Conservation (phyloP, 1,284 basidiomycete genomes). For the Apiotrichum sp. region DNA sequence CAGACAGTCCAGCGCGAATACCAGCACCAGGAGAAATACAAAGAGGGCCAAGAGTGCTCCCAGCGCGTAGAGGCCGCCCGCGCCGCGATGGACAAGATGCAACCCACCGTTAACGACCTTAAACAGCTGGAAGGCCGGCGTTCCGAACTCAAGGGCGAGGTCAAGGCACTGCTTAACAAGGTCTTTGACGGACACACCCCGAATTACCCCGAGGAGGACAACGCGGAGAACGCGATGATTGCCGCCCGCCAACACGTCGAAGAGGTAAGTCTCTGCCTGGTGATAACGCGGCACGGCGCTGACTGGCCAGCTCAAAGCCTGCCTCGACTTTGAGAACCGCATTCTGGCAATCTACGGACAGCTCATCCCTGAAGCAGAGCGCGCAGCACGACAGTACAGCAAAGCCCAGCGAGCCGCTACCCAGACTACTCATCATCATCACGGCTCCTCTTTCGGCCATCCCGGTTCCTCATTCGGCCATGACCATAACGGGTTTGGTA, state of each 20-base stretch:
- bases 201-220: constrained; percentile 21
- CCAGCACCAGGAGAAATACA: neutral
- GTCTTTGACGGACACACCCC: constrained; percentile 20
- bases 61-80: neutral
- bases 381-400: too few species aligned
- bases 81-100: neutral
- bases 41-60: neutral
- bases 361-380: too few species aligned
- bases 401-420: too few species aligned
- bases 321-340: too few species aligned
- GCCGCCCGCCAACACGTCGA: constrained; percentile 1
- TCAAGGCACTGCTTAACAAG: constrained; percentile 15
- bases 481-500: too few species aligned
- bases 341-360: too few species aligned
- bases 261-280: constrained; percentile 2
- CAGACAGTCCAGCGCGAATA: neutral
- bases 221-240: constrained; percentile 9
- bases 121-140: neutral
- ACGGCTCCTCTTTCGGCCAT: too few species aligned
- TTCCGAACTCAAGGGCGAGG: constrained; percentile 4
- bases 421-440: too few species aligned
- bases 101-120: neutral
- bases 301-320: too few species aligned
- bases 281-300: too few species aligned
- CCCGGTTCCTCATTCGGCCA: too few species aligned